Base-by-base conservation (phyloP, 2,329 filamentous ascomycete species). In the Aspergillus awamori region DNA sequence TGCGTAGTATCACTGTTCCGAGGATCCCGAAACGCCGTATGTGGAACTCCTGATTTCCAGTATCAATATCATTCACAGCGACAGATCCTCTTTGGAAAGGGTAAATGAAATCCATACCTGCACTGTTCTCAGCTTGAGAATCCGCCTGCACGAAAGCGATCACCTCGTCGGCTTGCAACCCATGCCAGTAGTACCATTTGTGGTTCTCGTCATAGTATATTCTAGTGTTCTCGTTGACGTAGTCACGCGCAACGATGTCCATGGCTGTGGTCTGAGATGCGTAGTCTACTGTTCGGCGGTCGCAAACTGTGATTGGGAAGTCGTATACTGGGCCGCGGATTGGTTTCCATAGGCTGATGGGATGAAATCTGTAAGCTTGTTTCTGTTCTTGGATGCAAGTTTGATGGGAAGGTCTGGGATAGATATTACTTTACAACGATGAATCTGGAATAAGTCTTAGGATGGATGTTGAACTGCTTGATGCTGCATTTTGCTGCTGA, bases 271-370 rank as follows among this genome's bases (percentile, higher is more conserved):
- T n/a, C n/a, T 41, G 39, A 6, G 39, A 41, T 20, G 39, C 39
- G 39, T 41, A 41, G 5, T 41, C 39, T 41, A 41, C 39, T 20
- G 39, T 41, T 7, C 39, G 39, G 39, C 39, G 39, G 1, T 41
- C 39, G 15, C 39, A 41, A 0, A 41, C 15, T 2, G 39, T 41
- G 15, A 41, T 41, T 10, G 39, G 39, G 11, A 41, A 41, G 15
- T 41, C 39, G 39, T 41, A 41, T n/a, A 41, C 39, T 11, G 39
- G 39, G 6, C 62, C 62, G 13, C 61, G 61, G 28, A 61, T 61
- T 8, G 61, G 39, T 24, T 49, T 38, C 62, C 62, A 63, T 11
- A 59, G 59, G 8, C 30, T 33, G 30, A 4, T 30, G 28, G 20
- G 20, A 20, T 20, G 20, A 20, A 30, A 30, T 30, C 8, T 28